phyloP scores from a whole-genome alignment of 805 yeast species.

The Nakazawaea siamensis region DNA sequence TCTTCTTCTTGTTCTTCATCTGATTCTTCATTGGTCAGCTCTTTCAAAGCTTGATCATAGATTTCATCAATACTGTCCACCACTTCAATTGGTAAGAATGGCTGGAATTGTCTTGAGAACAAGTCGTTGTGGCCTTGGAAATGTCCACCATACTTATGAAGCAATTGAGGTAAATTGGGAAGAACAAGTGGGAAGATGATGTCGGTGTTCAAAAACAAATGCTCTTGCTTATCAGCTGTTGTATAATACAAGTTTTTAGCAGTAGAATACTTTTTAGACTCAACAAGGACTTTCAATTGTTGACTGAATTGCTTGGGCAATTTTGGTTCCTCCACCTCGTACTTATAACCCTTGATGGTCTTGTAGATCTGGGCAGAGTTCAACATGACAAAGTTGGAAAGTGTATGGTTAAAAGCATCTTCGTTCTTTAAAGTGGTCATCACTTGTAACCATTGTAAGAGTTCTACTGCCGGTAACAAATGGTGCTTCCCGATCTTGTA shows the following conservation, averaged over 20 bases:
- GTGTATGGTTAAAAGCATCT: constrained; percentile 49
- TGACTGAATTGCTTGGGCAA: constrained; percentile 45
- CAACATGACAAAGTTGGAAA: constrained; percentile 44
- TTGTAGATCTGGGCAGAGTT: constrained; percentile 66
- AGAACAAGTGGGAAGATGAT: constrained; percentile 48
- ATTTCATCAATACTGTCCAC: constrained; percentile 68
- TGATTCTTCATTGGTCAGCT: constrained; percentile 18
- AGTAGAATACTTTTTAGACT: constrained; percentile 6
- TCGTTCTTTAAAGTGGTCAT: constrained; percentile 63
- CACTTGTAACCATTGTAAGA: constrained; percentile 87
- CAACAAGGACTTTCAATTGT: constrained; percentile 27
- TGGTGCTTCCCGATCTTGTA: constrained; percentile 59
- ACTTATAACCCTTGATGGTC: constrained; percentile 66
- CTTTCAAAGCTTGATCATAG: constrained; percentile 31
- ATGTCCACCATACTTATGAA: constrained; percentile 72
- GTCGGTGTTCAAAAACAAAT: constrained; percentile 42
- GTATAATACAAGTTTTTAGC: constrained; percentile 15
- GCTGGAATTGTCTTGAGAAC: constrained; percentile 54
- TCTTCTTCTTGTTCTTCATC: constrained; percentile 12
- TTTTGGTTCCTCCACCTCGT: constrained; percentile 74
- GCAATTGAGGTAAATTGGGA: constrained; percentile 69
- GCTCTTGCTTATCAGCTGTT: constrained; percentile 14
- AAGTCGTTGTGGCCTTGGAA: constrained; percentile 41
- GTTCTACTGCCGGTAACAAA: constrained; percentile 64
- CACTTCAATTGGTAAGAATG: constrained; percentile 61